Evolutionary conservation across 2,329 filamentous ascomycete species (phyloP).

Genomic region (Magnaporthiopsis incrustans): DNA sequence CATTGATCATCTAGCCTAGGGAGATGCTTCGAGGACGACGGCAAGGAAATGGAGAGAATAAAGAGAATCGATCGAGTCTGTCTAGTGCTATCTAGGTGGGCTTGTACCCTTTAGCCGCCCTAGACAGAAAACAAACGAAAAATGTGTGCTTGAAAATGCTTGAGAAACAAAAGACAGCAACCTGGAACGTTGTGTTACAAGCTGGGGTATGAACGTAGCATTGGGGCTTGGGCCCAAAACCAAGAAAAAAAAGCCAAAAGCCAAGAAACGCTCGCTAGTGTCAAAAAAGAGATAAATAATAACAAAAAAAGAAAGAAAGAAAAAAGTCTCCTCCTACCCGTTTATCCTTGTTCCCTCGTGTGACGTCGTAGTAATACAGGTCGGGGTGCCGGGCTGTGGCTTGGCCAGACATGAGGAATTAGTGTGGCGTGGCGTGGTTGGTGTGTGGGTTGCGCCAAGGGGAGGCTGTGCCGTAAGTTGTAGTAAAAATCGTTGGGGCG

Average conservation of each 20-base stretch:
- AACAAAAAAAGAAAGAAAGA: too few relatives aligned
- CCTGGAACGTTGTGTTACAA: background rate
- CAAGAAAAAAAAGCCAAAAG: background rate
- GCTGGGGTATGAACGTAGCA: background rate
- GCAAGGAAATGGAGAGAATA: background rate
- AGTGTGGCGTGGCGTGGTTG: background rate
- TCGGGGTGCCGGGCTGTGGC: background rate
- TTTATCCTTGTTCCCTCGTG: conserved; percentile 12
- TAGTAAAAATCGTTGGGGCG: background rate
- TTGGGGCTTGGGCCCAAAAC: background rate
- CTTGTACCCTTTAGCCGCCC: background rate
- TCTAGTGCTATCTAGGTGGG: background rate
- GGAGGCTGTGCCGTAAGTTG: background rate
- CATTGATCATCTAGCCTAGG: too few relatives aligned
- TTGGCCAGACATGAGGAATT: background rate
- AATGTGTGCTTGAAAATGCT: background rate
- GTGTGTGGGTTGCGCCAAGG: background rate
- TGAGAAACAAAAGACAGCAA: too few relatives aligned
- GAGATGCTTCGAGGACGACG: too few relatives aligned
- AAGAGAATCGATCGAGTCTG: background rate
- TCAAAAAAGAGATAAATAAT: background rate
- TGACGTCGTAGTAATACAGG: background rate
- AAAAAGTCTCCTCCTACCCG: too few relatives aligned
- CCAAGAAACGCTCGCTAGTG: background rate
- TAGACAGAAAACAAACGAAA: background rate